Base-by-base conservation (phyloP, 2,329 filamentous ascomycete species). In the Diaporthe longicolla region DNA sequence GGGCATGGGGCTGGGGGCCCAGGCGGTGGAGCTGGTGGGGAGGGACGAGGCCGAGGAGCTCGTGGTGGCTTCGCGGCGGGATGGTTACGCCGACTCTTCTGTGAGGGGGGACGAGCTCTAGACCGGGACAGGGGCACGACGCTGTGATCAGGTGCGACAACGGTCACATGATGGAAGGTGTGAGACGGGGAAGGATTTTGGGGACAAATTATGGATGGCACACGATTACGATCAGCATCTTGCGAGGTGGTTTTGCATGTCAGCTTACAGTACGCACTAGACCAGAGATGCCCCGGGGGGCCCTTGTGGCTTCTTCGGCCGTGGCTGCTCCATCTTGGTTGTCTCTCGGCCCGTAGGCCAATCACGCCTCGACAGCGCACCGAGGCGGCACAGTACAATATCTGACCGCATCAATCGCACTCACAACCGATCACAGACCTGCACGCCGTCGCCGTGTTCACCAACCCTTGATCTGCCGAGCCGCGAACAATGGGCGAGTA, bases 71-170 rank as follows among this genome's bases (percentile, higher is more conserved):
- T 66, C 74, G n/a, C 40, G 43, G 24, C 65, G 48, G 26, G 59
- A 69, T 48, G 74, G 74, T 19, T 59, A 71, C 45, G 32, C 71
- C 37, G 72, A 71, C 19, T 40, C 35, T 26, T 61, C 48, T 7
- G 48, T 66, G 63, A 50, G 50, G 37, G 52, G 37, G 54, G 68
- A 74, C 35, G 71, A 73, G 74, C 37, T 75, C 35, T 74, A 57
- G 54, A 7, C 19, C 5, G 29, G 8, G 54, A 15, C 11, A 37
- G 26, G 29, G 45, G 40, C 10, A 29, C 21, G 24, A 61, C 11
- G 55, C 19, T 48, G 43, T 58, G 54, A 24, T 37, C 37, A n/a
- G 52, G 63, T 68, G 63, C 21, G 32, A 17, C 21, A 54, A 6
- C 17, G 48, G 48, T 68, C 63, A 68, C 63, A 68, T 68, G 63